These are phyloP conservation scores for Penicillium sp. DNA, from an alignment of 2,329 filamentous ascomycete genomes.

Conservation along the genomic window DNA sequence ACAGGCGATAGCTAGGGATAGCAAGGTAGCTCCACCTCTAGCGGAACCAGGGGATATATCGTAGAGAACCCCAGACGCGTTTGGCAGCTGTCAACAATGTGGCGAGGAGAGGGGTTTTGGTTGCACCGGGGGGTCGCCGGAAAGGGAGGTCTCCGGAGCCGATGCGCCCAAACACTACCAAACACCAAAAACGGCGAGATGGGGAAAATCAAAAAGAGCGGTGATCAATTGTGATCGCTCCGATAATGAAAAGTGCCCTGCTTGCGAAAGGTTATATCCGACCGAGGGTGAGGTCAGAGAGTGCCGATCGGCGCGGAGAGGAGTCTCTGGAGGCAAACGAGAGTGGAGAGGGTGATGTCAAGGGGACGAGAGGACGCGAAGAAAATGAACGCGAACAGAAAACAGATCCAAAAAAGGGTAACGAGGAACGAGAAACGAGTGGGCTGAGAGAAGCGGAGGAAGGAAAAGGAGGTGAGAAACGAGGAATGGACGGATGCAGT, in stretches of 20 bases:
- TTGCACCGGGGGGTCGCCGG: constrained; percentile 19
- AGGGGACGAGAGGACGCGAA: neutral
- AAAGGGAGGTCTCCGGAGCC: constrained; percentile 10
- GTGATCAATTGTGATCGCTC: constrained; percentile 11
- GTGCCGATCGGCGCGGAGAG: constrained; percentile 14
- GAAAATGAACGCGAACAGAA: constrained; percentile 1
- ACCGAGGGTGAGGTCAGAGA: constrained; percentile 18
- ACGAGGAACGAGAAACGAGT: neutral
- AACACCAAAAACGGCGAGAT: constrained; percentile 5
- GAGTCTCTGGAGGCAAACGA: neutral
- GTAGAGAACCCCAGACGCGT: constrained; percentile 2
- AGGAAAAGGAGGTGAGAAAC: constrained; percentile 9
- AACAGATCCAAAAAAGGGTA: neutral
- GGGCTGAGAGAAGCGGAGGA: neutral
- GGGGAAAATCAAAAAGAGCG: constrained; percentile 5
- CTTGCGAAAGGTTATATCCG: constrained; percentile 2
- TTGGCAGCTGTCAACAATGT: constrained; percentile 23
- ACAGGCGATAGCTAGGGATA: constrained; percentile 4
- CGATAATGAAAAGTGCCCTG: neutral
- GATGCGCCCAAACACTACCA: neutral
- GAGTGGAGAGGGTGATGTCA: constrained; percentile 4
- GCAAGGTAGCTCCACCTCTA: constrained; percentile 4
- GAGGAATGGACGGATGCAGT: constrained; percentile 27
- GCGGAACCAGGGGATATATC: constrained; percentile 7
- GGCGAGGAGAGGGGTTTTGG: constrained; percentile 10